Evolutionary conservation across 208 protist species (phyloP), one percentile per base, ranked within the genome.

Genomic region (Acanthamoeba culbertsoni): DNA sequence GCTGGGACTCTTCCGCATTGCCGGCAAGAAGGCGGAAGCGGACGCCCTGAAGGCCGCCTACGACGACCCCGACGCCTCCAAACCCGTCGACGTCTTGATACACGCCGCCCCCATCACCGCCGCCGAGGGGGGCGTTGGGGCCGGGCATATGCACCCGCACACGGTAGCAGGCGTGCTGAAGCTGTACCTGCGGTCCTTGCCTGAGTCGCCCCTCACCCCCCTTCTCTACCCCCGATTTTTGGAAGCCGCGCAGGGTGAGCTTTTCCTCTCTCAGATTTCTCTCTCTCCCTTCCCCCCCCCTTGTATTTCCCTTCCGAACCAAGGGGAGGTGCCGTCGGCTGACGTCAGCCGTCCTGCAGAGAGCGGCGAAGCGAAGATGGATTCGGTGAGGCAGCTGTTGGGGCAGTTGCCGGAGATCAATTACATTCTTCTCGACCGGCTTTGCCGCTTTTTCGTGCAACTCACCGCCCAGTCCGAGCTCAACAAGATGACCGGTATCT

Each of bases 401-500:
- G 45, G 48, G 5, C 71, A 48, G 35, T 10, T 82, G 71, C 71
- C 71, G 2, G 40, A 45, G 71, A 16, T 45, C 71, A 82, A 82
- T 40, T 82, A 55, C 45, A 26, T 53, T 7, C 43, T 82, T 3
- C 71, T 82, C 16, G 71, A 82, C 7, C 71, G 45, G 45, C 71
- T 82, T 4, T 7, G 40, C 71, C 71, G n/a, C 71, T 82, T 82
- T 16, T 82, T 82, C 35, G 35, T 46, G 71, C 35, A 16, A 16
- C 71, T 82, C n/a, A 82, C 71, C 7, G 40, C 71, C 40, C 71
- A 82, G 18, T 16, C 71, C 23, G 71, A 45, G 3, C 35, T 12
- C 40, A 82, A 82, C 71, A 82, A 82, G 33, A 82, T 82, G 71
- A 82, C 71, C 45, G 71, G 71, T 82, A 77, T n/a, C 6, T n/a